Conservation (phyloP, 2,329 filamentous ascomycete genomes). For the Harringtonia lauricola region DNA sequence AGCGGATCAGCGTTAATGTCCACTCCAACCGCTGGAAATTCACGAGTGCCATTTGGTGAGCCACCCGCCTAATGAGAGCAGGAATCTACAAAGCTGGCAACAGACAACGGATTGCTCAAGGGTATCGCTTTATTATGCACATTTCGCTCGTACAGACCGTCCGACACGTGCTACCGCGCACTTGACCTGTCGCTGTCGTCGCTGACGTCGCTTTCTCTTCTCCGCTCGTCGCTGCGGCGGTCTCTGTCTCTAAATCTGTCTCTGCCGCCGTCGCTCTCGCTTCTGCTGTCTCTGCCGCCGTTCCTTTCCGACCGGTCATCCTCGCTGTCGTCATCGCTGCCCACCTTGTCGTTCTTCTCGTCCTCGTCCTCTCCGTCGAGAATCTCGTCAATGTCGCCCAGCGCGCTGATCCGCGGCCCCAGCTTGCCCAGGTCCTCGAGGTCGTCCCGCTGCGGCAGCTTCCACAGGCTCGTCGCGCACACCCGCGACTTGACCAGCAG, state of each 20-base stretch:
- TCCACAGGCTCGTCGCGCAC: constrained; percentile 86
- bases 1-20: no score
- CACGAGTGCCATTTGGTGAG: no score
- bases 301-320: not conserved
- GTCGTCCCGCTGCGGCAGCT: constrained; percentile 70
- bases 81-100: no score
- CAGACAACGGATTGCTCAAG: no score
- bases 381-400: constrained; percentile 68
- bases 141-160: no score
- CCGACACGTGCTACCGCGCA: no score
- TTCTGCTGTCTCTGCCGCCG: not conserved
- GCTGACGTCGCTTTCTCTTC: not conserved
- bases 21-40: no score
- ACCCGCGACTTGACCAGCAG: constrained; percentile 79
- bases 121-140: no score
- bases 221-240: not conserved
- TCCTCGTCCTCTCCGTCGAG: constrained; percentile 48
- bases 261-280: not conserved
- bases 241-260: no score
- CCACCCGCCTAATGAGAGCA: no score
- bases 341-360: constrained; percentile 14
- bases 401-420: constrained; percentile 72
- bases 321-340: not conserved
- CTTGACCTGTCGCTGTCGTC: not conserved
- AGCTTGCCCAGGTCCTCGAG: constrained; percentile 83